Base-by-base conservation (phyloP, 345 rosid species). In the Aegle marmelos region DNA sequence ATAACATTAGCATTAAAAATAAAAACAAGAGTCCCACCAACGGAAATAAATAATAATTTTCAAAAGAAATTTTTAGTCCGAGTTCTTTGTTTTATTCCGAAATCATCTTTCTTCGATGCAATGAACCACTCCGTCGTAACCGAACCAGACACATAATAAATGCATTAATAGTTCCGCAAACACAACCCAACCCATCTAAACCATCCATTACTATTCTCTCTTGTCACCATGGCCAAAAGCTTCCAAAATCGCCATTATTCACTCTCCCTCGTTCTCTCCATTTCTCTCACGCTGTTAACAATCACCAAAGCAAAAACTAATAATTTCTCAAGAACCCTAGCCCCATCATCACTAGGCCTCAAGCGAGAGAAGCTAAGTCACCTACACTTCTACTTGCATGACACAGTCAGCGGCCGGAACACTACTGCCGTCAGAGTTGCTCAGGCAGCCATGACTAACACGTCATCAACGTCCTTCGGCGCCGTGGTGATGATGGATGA, bases 361-460 rank as follows among this genome's bases (percentile, higher is more conserved):
- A 80, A 79, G 72, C 48, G 9, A 34, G 84, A 88, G 79, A 87
- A 81, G 73, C 81, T 84, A 1, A 85, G 79, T 56, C 95, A 89
- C 76, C 88, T 89, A 62, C 90, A 83, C 76, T 82, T 89, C 80
- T 89, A 85, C 82, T 88, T 88, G 88, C 95, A 91, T 59, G 95
- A 91, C 78, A 78, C 80, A 16, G 67, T 83, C 31, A 56, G 83
- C 57, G 87, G 90, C 31, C 70, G 68, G 33, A 86, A 86, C 80
- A 80, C 89, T 34, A 88, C 86, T 13, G 87, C 87, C 53, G 27
- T 85, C 62, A 77, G 53, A 22, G 85, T 89, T 28, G 84, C 88
- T 30, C 54, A 72, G 54, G 77, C 90, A n/a, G 31, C 82, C 24
- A 30, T 9, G 27, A 77, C 87, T 53, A 84, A 85, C 78, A 31